Evolutionary conservation across 169 alveolate genomes (phyloP).

Genomic region (Theileria luwenshuni): DNA sequence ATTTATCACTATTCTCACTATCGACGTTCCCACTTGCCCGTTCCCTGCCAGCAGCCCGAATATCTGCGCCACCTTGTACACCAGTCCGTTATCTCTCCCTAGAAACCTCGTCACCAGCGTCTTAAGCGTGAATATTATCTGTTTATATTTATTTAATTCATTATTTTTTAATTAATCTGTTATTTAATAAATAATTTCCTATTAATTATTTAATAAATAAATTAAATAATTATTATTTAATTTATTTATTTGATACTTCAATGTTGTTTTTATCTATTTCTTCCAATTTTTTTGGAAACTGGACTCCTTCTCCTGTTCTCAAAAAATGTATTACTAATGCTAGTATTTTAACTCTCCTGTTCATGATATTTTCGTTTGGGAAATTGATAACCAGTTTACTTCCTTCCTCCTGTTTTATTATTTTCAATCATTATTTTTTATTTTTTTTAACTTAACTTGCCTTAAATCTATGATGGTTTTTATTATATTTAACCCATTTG

Average conservation of each 20-base stretch:
- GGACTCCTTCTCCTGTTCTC: slow-evolving; percentile 9
- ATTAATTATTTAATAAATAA: no score
- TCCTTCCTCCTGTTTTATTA: slow-evolving; percentile 9
- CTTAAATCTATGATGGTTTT: slow-evolving; percentile 10
- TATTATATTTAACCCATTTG: slow-evolving; percentile 18
- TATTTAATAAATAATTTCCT: no score
- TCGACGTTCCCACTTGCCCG: not conserved
- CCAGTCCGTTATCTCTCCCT: slow-evolving; percentile 14
- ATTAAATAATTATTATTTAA: no score
- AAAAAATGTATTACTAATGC: slow-evolving; percentile 11
- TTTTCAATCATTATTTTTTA: not conserved
- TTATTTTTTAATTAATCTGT: not conserved
- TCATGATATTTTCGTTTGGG: not conserved
- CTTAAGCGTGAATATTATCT: slow-evolving; percentile 6
- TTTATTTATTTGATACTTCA: no score
- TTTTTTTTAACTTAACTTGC: not conserved
- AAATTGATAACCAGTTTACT: slow-evolving; percentile 7
- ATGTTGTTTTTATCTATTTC: slow-evolving; percentile 15
- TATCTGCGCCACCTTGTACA: slow-evolving; percentile 4
- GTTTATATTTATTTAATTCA: not conserved
- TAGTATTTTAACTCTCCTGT: slow-evolving; percentile 11
- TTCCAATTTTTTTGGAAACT: slow-evolving; percentile 8
- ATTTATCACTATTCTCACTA: slow-evolving; percentile 1
- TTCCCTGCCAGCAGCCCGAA: not conserved
- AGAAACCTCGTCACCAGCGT: slow-evolving; percentile 5